A percentile compares a stretch with the other conserved stretches of the same genome.
Conservation (phyloP, 139 green algal species). For the Picochlorum costavermella region DNA sequence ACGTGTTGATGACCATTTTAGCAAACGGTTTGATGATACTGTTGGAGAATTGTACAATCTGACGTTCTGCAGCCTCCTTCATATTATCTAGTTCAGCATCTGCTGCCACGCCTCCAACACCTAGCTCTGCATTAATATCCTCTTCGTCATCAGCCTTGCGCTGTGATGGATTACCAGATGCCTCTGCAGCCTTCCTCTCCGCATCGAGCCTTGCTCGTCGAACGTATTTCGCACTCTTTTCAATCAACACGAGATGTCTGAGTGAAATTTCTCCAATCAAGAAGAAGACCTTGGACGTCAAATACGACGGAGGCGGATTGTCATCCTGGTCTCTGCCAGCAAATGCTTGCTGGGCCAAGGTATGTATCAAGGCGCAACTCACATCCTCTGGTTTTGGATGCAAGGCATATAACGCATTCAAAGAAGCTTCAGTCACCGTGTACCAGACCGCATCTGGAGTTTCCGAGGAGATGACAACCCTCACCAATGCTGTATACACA, state of each 20-base stretch:
- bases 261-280: conserved; percentile 67
- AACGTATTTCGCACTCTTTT: conserved; percentile 52
- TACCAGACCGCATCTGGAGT: conserved; percentile 56
- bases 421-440: conserved; percentile 56
- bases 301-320: neutral
- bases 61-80: conserved; percentile 42
- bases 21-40: conserved; percentile 54
- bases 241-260: conserved; percentile 68
- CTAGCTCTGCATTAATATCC: conserved; percentile 60
- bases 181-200: conserved; percentile 39
- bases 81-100: conserved; percentile 68
- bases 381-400: conserved; percentile 61
- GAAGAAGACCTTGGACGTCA: conserved; percentile 63
- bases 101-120: conserved; percentile 44
- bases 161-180: conserved; percentile 15
- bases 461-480: conserved; percentile 27
- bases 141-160: conserved; percentile 24
- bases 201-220: conserved; percentile 29
- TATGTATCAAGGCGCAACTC: conserved; percentile 34
- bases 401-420: conserved; percentile 71
- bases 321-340: neutral
- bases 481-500: conserved; percentile 33
- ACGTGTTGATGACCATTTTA: conserved; percentile 32
- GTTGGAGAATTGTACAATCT: conserved; percentile 45
- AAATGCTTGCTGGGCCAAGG: conserved; percentile 17